Evolutionary conservation across 164 flowering plant genomes (phyloP).

Genomic region (Chimonanthus salicifolius): DNA sequence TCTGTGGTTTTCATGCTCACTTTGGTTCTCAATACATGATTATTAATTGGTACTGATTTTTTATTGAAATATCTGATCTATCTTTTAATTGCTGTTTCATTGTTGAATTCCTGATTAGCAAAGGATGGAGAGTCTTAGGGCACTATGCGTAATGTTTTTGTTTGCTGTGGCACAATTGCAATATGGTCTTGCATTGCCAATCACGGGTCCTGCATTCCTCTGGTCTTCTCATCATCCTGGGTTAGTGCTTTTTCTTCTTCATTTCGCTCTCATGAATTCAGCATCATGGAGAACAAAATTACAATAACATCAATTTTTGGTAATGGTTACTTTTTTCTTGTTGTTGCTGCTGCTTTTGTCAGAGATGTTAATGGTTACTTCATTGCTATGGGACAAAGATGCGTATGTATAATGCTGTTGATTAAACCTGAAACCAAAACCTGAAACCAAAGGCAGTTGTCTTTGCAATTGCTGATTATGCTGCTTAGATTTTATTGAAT

Average conservation of each 20-base stretch:
- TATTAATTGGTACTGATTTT: not conserved
- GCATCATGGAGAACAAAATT: too few species aligned
- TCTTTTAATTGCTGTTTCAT: not conserved
- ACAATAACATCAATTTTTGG: too few species aligned
- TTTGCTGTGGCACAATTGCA: slow-evolving; percentile 19
- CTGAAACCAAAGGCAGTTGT: too few species aligned
- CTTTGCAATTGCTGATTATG: too few species aligned
- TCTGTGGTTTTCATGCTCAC: not conserved
- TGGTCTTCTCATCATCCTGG: slow-evolving; percentile 49
- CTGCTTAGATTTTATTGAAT: too few species aligned
- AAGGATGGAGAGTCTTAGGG: slow-evolving; percentile 12
- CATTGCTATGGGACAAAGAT: too few species aligned
- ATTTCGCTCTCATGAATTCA: too few species aligned
- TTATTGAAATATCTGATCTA: not conserved
- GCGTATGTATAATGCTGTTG: too few species aligned
- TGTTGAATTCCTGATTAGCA: not conserved
- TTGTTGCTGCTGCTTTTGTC: too few species aligned
- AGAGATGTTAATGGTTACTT: too few species aligned
- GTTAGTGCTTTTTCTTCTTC: slow-evolving; percentile 17
- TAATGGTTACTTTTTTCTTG: too few species aligned
- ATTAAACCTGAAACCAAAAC: too few species aligned
- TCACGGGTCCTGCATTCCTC: slow-evolving; percentile 56
- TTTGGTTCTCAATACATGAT: not conserved
- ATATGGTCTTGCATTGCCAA: slow-evolving; percentile 18
- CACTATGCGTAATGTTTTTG: slow-evolving; percentile 9